Conservation (phyloP, 2,329 filamentous ascomycete species). For the Sclerotinia subarctica region DNA sequence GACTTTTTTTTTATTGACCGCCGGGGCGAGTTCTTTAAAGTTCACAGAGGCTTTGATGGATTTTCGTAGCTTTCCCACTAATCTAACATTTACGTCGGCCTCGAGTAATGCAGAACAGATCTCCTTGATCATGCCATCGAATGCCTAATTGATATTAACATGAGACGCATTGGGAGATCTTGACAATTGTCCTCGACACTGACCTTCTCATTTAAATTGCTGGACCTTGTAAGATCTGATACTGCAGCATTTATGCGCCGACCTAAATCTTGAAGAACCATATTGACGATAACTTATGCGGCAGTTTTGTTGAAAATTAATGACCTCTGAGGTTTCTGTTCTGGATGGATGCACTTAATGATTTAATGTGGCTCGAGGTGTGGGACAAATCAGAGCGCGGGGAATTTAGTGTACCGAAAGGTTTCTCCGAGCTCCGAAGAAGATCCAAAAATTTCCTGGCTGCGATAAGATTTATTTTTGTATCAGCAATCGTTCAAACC, state of each 20-base stretch:
- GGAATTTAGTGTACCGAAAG: constrained; percentile 16
- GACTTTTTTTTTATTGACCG: constrained; percentile 95
- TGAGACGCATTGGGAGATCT: constrained; percentile 2
- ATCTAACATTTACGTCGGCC: constrained; percentile 94
- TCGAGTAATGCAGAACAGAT: constrained; percentile 94
- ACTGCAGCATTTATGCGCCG: constrained; percentile 98
- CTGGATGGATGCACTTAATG: constrained; percentile 4
- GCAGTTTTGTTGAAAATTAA: constrained; percentile 4
- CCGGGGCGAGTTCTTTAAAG: constrained; percentile 86
- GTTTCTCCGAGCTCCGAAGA: constrained; percentile 14
- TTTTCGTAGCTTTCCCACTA: constrained; percentile 87
- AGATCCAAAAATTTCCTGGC: constrained; percentile 19
- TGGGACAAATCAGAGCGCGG: constrained; percentile 21
- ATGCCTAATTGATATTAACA: constrained; percentile 61
- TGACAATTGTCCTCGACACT: constrained; percentile 25
- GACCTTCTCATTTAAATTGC: constrained; percentile 95
- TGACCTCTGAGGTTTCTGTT: background rate
- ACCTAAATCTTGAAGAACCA: constrained; percentile 99
- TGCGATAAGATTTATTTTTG: constrained; percentile 19
- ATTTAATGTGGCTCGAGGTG: constrained; percentile 22
- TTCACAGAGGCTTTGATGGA: constrained; percentile 89
- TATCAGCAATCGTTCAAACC: background rate
- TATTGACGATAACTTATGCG: constrained; percentile 43
- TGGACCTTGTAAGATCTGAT: constrained; percentile 85
- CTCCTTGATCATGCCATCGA: constrained; percentile 97